phyloP scores from a whole-genome alignment of 192 early-diverging fungal species.

The Backusella liffmaniae region DNA sequence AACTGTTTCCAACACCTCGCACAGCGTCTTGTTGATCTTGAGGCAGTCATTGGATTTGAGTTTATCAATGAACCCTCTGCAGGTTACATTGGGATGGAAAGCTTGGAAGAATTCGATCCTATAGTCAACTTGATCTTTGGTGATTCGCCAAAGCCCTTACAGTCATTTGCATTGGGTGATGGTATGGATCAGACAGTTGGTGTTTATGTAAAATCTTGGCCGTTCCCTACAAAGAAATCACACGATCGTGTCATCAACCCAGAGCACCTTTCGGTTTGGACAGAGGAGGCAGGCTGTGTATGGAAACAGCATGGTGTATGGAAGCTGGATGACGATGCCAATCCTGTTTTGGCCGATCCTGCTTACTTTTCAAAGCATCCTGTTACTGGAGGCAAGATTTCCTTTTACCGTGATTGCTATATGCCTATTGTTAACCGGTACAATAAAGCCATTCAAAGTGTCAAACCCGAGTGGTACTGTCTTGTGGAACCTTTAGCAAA shows the following conservation, averaged over 20 bases:
- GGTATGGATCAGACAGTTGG: conserved; percentile 74
- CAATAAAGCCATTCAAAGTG: conserved; percentile 58
- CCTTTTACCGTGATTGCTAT: conserved; percentile 73
- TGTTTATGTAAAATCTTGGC: conserved; percentile 75
- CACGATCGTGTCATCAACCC: conserved; percentile 56
- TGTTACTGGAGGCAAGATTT: conserved; percentile 47
- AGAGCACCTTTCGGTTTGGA: conserved; percentile 59
- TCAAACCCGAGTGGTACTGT: conserved; percentile 48
- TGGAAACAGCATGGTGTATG: conserved; percentile 83
- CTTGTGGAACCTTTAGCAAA: conserved; percentile 87
- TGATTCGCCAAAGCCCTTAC: conserved; percentile 65
- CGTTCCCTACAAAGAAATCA: conserved; percentile 63
- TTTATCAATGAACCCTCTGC: conserved; percentile 56
- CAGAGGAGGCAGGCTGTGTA: conserved; percentile 59
- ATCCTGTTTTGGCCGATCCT: conserved; percentile 48
- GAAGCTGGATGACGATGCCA: conserved; percentile 51
- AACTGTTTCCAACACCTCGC: conserved; percentile 70
- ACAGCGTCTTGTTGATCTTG: conserved; percentile 59
- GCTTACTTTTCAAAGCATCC: conserved; percentile 73
- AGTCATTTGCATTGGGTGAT: conserved; percentile 73
- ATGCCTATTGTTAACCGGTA: conserved; percentile 70
- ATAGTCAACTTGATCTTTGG: conserved; percentile 68
- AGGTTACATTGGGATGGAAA: conserved; percentile 73
- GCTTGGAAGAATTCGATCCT: conserved; percentile 60
- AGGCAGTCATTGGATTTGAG: conserved; percentile 76